Percentiles rank a stretch among this genome's conserved stretches.
Conservation (phyloP, 352 stramenopile genomes). For the Globisporangium canariense region DNA sequence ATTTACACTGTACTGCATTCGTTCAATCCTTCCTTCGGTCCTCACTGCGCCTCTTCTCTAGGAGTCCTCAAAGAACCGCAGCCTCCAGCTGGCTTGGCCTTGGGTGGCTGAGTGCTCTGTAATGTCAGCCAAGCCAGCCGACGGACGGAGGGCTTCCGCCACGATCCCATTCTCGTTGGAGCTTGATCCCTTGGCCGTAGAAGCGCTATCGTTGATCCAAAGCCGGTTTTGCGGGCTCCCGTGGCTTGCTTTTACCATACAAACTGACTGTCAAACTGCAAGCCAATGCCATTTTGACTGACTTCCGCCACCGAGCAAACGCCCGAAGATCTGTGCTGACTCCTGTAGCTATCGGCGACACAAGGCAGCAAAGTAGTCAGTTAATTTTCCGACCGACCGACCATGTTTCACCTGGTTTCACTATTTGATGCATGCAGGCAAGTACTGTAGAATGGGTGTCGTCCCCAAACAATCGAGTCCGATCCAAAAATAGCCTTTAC, state of each 20-base stretch:
- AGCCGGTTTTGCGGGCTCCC: not conserved
- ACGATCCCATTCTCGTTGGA: not conserved
- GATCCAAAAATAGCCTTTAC: constrained; percentile 12
- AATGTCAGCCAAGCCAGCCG: not conserved
- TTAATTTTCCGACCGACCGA: constrained; percentile 5
- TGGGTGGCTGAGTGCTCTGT: not conserved
- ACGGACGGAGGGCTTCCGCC: not conserved
- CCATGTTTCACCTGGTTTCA: not conserved
- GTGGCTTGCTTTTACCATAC: constrained; percentile 1
- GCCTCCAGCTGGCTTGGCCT: not conserved
- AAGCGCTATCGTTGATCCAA: not conserved
- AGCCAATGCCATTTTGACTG: not conserved
- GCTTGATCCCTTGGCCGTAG: not conserved
- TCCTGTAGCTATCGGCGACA: not conserved
- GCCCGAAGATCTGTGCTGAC: not conserved
- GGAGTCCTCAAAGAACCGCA: not conserved
- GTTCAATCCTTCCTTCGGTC: not conserved
- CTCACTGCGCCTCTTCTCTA: not conserved
- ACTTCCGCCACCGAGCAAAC: not conserved
- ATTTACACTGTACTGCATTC: not conserved
- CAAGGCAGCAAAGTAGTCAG: not conserved
- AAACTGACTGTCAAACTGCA: constrained; percentile 6
- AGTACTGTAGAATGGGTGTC: not conserved
- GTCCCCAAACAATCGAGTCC: not conserved
- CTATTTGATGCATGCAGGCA: constrained; percentile 1